Evolutionary conservation across 306 rosid genomes (phyloP).

Genomic region (Gastrolobium bilobum): DNA sequence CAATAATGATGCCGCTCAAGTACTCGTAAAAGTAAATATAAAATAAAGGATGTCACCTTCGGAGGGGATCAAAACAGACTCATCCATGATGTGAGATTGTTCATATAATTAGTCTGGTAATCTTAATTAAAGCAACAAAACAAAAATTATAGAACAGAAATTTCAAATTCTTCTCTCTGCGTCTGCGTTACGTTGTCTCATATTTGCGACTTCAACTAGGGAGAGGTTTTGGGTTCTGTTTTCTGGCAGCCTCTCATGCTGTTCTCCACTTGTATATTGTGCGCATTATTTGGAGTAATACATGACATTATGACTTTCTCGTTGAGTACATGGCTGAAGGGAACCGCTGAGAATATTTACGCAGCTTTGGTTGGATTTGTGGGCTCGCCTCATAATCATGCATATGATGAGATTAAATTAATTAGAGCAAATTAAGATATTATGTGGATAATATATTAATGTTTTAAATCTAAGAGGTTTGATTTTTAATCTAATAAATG

Average conservation of each 20-base stretch:
- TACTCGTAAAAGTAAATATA: neutral
- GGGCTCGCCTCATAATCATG: constrained; percentile 36
- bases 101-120: neutral
- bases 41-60: constrained; percentile 15
- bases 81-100: constrained; percentile 4
- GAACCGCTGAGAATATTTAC: constrained; percentile 26
- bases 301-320: neutral
- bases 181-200: neutral
- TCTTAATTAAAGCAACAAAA: neutral
- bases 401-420: neutral
- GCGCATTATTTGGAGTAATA: constrained; percentile 12
- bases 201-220: neutral
- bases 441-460: no score
- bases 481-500: no score
- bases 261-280: neutral
- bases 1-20: constrained; percentile 3
- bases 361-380: constrained; percentile 39
- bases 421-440: no score
- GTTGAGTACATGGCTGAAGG: neutral
- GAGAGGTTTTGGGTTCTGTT: neutral
- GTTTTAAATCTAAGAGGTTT: no score
- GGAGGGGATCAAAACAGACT: constrained; percentile 1
- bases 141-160: neutral
- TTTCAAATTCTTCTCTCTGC: neutral
- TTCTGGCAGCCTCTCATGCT: neutral